Conservation (phyloP, 2,329 filamentous ascomycete genomes). For the Cryphonectria radicalis region DNA sequence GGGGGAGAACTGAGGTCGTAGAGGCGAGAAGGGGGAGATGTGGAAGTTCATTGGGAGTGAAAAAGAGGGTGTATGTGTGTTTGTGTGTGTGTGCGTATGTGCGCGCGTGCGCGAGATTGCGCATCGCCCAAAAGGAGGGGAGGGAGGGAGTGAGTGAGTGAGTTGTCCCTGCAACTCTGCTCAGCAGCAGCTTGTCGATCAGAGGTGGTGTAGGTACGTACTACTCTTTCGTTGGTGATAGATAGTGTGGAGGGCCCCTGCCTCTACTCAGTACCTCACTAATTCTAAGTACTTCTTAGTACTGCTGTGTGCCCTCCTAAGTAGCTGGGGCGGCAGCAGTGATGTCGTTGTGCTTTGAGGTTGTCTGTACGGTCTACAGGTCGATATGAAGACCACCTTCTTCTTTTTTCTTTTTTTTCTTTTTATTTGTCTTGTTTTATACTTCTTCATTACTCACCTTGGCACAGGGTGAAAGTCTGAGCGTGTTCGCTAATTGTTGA, state of each 20-base stretch:
- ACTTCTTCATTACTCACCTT: too few relatives aligned
- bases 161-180: not conserved
- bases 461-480: not conserved
- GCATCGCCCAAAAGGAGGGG: not conserved
- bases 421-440: not conserved
- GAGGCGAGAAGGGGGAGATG: conserved; percentile 40
- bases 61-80: not conserved
- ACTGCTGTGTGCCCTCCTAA: not conserved
- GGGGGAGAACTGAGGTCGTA: conserved; percentile 37
- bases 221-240: not conserved
- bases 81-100: not conserved
- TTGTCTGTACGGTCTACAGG: conserved; percentile 2
- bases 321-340: not conserved
- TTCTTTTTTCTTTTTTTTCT: too few relatives aligned
- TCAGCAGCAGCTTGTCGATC: not conserved
- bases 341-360: conserved; percentile 1
- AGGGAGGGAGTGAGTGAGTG: not conserved
- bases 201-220: not conserved
- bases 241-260: not conserved
- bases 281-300: not conserved
- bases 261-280: not conserved
- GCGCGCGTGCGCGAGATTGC: not conserved
- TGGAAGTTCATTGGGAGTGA: conserved; percentile 35
- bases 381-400: not conserved
- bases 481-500: not conserved